phyloP scores from a whole-genome alignment of 345 rosid species.

The Crucihimalaya himalaica region DNA sequence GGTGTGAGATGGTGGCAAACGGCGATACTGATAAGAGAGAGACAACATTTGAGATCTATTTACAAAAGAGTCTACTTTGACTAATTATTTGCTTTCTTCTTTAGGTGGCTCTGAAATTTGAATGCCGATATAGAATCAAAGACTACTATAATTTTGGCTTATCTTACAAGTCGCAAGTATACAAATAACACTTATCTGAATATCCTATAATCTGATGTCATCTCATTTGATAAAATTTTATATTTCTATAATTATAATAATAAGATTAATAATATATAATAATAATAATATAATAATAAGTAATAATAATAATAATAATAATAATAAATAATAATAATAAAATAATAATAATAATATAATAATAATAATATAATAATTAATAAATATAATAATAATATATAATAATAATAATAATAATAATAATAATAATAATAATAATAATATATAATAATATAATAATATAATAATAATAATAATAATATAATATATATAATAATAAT shows the following conservation, averaged over 20 bases:
- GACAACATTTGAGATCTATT: not conserved
- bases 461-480: no score
- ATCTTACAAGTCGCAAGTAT: slow-evolving; percentile 5
- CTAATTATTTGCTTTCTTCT: slow-evolving; percentile 3
- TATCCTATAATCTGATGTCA: not conserved
- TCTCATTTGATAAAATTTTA: not conserved
- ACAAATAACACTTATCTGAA: slow-evolving; percentile 2
- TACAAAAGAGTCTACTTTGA: not conserved
- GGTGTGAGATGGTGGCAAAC: not conserved
- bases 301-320: no score
- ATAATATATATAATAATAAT: no score
- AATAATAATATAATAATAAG: not conserved
- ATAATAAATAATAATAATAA: not conserved
- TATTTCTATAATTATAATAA: not conserved
- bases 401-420: not conserved
- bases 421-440: no score
- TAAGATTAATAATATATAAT: not conserved
- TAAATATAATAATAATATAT: no score
- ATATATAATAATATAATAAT: not conserved
- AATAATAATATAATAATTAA: no score
- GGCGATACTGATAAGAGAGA: not conserved
- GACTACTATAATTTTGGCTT: not conserved
- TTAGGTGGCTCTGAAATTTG: slow-evolving; percentile 20
- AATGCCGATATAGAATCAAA: not conserved
- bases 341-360: no score